Evolutionary conservation across 805 yeast species (phyloP).

Genomic region (Metschnikowia koreensis): DNA sequence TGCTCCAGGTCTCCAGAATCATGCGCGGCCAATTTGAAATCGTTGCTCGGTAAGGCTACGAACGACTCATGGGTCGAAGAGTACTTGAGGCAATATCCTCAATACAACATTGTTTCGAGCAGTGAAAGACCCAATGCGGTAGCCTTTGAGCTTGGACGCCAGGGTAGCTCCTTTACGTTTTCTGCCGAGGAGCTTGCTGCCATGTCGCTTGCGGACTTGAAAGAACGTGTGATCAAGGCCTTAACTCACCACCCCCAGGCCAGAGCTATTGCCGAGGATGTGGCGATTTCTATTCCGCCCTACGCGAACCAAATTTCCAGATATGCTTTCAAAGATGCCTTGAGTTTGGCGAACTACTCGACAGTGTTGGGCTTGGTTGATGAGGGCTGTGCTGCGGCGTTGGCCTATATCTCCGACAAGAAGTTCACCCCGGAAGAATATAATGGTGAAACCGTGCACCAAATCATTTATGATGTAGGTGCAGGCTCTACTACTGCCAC

Average conservation of each 20-base stretch:
- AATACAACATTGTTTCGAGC: constrained; percentile 46
- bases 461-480: constrained; percentile 85
- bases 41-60: constrained; percentile 63
- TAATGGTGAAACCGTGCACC: constrained; percentile 46
- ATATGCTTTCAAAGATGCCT: constrained; percentile 68
- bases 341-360: constrained; percentile 60
- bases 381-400: constrained; percentile 90
- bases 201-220: constrained; percentile 72
- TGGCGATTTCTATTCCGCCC: constrained; percentile 77
- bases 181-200: constrained; percentile 78
- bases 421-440: constrained; percentile 35
- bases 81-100: constrained; percentile 60
- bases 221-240: constrained; percentile 58
- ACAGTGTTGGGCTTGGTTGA: constrained; percentile 68
- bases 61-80: constrained; percentile 45
- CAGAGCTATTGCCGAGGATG: constrained; percentile 53
- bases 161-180: constrained; percentile 30
- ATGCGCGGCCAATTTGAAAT: constrained; percentile 66
- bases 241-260: constrained; percentile 53
- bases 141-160: constrained; percentile 49
- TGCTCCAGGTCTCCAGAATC: constrained; percentile 72
- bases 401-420: constrained; percentile 68
- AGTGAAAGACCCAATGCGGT: constrained; percentile 47
- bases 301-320: constrained; percentile 65
- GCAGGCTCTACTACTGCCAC: constrained; percentile 90